Evolutionary conservation across 2,329 filamentous ascomycete genomes (phyloP).

Genomic region (Fusarium sp.): DNA sequence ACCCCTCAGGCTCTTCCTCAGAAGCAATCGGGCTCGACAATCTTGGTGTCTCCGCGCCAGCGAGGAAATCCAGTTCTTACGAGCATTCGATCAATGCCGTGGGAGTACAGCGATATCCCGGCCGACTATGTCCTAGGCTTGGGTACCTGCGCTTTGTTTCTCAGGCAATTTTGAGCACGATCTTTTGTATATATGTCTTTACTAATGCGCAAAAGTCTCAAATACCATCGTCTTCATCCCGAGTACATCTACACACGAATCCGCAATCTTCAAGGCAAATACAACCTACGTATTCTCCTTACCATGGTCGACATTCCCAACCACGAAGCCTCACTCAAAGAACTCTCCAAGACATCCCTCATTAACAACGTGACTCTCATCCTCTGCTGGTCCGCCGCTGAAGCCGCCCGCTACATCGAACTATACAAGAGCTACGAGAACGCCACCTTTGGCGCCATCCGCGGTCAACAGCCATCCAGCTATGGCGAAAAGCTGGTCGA

Average conservation of each 20-base stretch:
- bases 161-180: constrained; percentile 63
- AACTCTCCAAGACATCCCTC: constrained; percentile 91
- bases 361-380: constrained; percentile 94
- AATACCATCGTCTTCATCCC: constrained; percentile 96
- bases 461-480: constrained; percentile 83
- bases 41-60: constrained; percentile 91
- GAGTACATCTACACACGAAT: constrained; percentile 98
- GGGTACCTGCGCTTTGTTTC: constrained; percentile 91
- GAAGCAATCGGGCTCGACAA: constrained; percentile 75
- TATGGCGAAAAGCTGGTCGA: constrained; percentile 91
- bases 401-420: constrained; percentile 94
- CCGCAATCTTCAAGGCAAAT: constrained; percentile 84
- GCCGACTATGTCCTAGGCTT: constrained; percentile 91
- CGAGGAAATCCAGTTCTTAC: constrained; percentile 95
- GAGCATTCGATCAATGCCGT: constrained; percentile 83
- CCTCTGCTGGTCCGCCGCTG: constrained; percentile 92
- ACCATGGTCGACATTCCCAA: constrained; percentile 96
- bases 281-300: constrained; percentile 86
- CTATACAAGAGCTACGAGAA: constrained; percentile 96
- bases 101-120: constrained; percentile 98
- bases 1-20: constrained; percentile 86
- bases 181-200: accelerated
- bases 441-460: constrained; percentile 82
- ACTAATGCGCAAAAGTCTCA: constrained; percentile 69
- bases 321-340: constrained; percentile 89